These are phyloP conservation scores for Verticillium dahliae DNA, from an alignment of 2,329 filamentous ascomycete genomes.

Conservation along the genomic window DNA sequence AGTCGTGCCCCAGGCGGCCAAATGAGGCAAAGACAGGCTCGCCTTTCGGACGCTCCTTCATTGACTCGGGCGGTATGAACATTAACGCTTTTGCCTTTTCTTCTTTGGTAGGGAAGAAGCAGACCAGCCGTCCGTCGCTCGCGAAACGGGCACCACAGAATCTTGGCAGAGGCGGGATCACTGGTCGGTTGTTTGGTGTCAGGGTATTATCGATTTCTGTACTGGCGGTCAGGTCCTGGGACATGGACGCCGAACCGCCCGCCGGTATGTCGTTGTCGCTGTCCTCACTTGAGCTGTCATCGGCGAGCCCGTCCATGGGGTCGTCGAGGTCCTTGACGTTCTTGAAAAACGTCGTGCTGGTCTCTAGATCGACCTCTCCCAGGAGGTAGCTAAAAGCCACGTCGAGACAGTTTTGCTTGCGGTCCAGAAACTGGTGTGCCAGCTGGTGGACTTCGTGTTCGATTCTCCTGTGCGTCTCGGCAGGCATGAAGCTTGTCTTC, in stretches of 20 bases:
- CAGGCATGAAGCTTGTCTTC: constrained; percentile 56
- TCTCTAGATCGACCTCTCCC: constrained; percentile 55
- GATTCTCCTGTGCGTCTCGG: constrained; percentile 45
- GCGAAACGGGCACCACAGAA: constrained; percentile 57
- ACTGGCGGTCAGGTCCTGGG: constrained; percentile 52
- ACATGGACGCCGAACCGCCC: constrained; percentile 52
- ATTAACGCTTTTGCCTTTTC: constrained; percentile 47
- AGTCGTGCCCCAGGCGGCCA: constrained; percentile 46
- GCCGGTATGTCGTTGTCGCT: constrained; percentile 56
- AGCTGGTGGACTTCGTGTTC: constrained; percentile 51
- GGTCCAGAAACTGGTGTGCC: constrained; percentile 46
- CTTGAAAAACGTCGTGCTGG: constrained; percentile 55
- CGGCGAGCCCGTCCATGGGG: constrained; percentile 48
- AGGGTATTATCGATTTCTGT: constrained; percentile 47
- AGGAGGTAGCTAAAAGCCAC: constrained; percentile 57
- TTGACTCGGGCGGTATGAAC: constrained; percentile 36
- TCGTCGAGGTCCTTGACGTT: constrained; percentile 58
- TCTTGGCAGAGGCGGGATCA: constrained; percentile 50
- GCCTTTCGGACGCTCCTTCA: constrained; percentile 41
- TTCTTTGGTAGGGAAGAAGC: constrained; percentile 65
- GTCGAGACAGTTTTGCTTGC: constrained; percentile 56
- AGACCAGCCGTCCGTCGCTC: constrained; percentile 55
- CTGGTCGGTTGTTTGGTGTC: constrained; percentile 41
- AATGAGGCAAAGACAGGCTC: constrained; percentile 53
- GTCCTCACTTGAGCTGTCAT: constrained; percentile 80